Evolutionary conservation across 805 yeast genomes (phyloP), one percentile per base, ranked within the genome.

Genomic region (Yarrowia bubula): DNA sequence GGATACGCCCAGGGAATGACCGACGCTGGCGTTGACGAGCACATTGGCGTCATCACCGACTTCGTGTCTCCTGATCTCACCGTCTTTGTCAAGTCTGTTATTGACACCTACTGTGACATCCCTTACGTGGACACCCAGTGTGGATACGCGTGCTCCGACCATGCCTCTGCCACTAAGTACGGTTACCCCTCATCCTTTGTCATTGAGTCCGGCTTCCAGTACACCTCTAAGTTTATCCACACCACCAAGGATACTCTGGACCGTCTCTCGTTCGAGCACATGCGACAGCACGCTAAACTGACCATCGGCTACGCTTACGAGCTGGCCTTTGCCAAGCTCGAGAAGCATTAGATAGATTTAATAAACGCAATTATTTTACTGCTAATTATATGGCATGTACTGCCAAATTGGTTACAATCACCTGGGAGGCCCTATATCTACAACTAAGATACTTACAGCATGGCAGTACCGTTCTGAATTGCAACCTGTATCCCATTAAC

Each of bases 61-160:
- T 86, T 82, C 73, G 86, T 88, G 1, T 80, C 86, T 31, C 74
- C 75, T 0, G 76, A 69, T 4, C 81, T 90, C 67, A 86, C 85
- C 57, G 76, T 80, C 9, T 90, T 86, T 71, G 74, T 90, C 66
- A 85, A 88, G 75, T 69, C 81, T 44, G 75, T 92, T 8, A 83
- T 91, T 60, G 80, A 81, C 22, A 73, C 78, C 9, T 91, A 91
- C 76, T 82, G 91, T 70, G 71, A 76, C 22, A 89, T 92, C 66
- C 87, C 89, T 3, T 88, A 83, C 71, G 84, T 81, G 42, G 95
- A 88, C 70, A 88, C 96, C 11, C 70, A 78, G 66, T 93, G 98
- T 77, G 97, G 97, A 0, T 91, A 92, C 72, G 95, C 96, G 0
- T 92, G 98, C 75, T 88, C 96, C 15, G 98, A 93, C 77, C 97